Conservation (phyloP, 208 protist species). For the Wallacemonas sp. region DNA sequence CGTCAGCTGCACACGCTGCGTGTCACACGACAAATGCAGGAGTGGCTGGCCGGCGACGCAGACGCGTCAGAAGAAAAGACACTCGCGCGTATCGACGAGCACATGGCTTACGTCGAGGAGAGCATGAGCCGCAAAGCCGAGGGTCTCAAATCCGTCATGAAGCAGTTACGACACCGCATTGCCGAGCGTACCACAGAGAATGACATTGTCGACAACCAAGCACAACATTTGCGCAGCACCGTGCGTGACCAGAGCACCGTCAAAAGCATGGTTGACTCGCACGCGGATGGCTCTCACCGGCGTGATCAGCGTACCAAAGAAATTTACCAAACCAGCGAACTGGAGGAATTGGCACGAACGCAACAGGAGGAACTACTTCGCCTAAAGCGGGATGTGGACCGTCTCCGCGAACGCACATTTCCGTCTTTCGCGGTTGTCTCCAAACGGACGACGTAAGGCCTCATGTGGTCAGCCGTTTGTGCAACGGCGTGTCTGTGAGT, state of each 20-base stretch:
- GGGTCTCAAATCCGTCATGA: conserved; percentile 54
- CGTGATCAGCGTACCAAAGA: conserved; percentile 51
- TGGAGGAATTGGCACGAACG: conserved; percentile 78
- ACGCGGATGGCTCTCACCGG: conserved; percentile 41
- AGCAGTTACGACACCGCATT: conserved; percentile 62
- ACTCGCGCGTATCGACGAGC: conserved; percentile 62
- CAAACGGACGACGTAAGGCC: conserved; percentile 50
- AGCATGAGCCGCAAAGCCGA: conserved; percentile 79
- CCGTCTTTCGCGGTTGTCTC: conserved; percentile 91
- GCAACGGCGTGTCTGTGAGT: no score
- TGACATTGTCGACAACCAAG: conserved; percentile 35
- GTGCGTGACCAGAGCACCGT: conserved; percentile 62
- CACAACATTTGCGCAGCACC: conserved; percentile 32
- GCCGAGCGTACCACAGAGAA: conserved; percentile 80
- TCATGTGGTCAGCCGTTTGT: neutral
- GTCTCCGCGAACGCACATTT: conserved; percentile 84
- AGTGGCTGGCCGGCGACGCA: conserved; percentile 84
- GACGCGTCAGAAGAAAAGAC: conserved; percentile 57
- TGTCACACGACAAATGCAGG: conserved; percentile 95
- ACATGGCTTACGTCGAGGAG: conserved; percentile 65
- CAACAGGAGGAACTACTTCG: conserved; percentile 87
- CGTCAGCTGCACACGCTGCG: conserved; percentile 92
- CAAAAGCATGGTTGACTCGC: conserved; percentile 54
- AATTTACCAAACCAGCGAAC: conserved; percentile 72
- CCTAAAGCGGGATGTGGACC: conserved; percentile 85